Evolutionary conservation across 345 rosid genomes (phyloP).

Genomic region (Rhodamnia argentea): DNA sequence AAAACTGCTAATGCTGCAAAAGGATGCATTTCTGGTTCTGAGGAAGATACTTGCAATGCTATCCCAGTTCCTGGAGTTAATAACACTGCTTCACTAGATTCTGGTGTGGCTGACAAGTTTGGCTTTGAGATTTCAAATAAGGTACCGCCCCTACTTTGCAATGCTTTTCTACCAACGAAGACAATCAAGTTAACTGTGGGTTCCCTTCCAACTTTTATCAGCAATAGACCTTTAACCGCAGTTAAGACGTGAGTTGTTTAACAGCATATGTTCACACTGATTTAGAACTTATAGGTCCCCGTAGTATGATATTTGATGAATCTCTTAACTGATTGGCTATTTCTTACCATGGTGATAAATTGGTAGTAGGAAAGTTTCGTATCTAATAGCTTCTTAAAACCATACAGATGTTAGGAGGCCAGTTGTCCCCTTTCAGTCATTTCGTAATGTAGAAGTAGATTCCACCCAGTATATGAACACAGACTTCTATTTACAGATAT

Average conservation of each 20-base stretch:
- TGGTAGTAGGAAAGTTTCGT: not conserved
- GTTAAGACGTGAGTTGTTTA: not conserved
- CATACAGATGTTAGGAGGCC: not conserved
- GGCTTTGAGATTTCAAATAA: not conserved
- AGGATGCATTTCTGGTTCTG: conserved; percentile 9
- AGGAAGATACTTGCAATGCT: not conserved
- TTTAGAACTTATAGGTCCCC: not conserved
- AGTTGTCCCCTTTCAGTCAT: not conserved
- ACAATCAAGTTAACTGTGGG: not conserved
- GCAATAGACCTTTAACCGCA: not conserved
- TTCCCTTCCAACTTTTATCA: not conserved
- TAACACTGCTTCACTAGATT: not conserved
- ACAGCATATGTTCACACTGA: not conserved
- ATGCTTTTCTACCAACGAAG: not conserved
- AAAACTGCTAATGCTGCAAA: conserved; percentile 14
- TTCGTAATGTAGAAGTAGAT: not conserved
- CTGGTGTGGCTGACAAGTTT: not conserved
- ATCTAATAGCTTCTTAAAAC: not conserved
- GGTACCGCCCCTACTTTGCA: conserved; percentile 2
- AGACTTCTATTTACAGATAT: not conserved
- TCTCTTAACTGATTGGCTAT: not conserved
- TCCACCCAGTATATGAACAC: not conserved
- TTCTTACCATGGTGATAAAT: not conserved
- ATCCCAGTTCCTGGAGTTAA: not conserved
- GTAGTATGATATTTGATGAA: not conserved